Percentiles rank a stretch among this genome's conserved stretches.
phyloP scores from a whole-genome alignment of 2,329 filamentous ascomycete genomes.

The Venturia effusa region DNA sequence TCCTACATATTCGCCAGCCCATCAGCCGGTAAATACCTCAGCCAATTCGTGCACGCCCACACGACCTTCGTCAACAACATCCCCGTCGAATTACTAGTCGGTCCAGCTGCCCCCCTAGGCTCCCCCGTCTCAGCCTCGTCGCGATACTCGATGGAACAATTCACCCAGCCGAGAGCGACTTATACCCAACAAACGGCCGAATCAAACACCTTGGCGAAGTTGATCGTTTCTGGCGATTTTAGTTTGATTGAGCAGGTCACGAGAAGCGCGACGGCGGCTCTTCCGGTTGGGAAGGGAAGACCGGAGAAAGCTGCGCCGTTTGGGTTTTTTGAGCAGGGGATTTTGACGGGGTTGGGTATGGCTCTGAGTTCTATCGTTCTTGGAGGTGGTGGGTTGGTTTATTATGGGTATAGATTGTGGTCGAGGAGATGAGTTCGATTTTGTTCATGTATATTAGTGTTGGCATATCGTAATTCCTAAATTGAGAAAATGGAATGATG shows the following conservation, averaged over 20 bases:
- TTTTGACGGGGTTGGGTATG: slow-evolving; percentile 26
- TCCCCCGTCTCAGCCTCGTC: slow-evolving; percentile 17
- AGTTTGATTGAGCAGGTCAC: slow-evolving; percentile 12
- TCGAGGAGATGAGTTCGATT: too few species aligned
- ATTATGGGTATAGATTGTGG: background rate
- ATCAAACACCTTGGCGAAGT: slow-evolving; percentile 10
- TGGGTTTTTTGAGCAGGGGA: slow-evolving; percentile 28
- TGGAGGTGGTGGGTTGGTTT: background rate
- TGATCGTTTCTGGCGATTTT: slow-evolving; percentile 13
- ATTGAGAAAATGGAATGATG: too few species aligned
- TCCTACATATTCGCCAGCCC: slow-evolving; percentile 43
- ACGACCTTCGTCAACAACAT: slow-evolving; percentile 47
- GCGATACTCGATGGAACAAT: slow-evolving; percentile 34
- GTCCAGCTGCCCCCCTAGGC: slow-evolving; percentile 26
- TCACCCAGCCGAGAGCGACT: slow-evolving; percentile 36
- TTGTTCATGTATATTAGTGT: too few species aligned
- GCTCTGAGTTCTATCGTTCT: slow-evolving; percentile 12
- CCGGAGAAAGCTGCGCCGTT: slow-evolving; percentile 22
- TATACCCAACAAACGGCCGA: slow-evolving; percentile 17
- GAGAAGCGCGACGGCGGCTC: slow-evolving; percentile 12
- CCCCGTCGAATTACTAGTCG: slow-evolving; percentile 41
- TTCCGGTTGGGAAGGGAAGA: slow-evolving; percentile 21
- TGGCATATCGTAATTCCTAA: too few species aligned
- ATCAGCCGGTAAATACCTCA: slow-evolving; percentile 46
- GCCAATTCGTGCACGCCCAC: slow-evolving; percentile 43